These are phyloP conservation scores for Fusarium nematophilum DNA, from an alignment of 2,329 filamentous ascomycete species.

Conservation along the genomic window DNA sequence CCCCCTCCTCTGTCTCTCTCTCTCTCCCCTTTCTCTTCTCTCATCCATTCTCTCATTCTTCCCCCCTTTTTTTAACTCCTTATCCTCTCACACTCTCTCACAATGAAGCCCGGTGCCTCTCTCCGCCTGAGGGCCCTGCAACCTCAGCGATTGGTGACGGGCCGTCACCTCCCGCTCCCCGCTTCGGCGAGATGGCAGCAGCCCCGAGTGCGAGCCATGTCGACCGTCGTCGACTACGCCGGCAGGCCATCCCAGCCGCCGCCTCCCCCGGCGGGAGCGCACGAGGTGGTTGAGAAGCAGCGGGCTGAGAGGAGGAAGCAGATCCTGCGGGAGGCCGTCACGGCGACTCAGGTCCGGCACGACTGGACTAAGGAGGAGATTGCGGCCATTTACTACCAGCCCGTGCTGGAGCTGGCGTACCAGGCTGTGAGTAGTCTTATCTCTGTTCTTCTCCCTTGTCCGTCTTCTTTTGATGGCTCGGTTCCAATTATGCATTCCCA, in stretches of 20 bases:
- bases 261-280: constrained; percentile 30
- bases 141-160: constrained; percentile 21
- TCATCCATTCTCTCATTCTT: constrained; percentile 12
- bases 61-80: neutral
- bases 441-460: neutral
- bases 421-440: constrained; percentile 69
- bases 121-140: constrained; percentile 34
- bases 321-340: constrained; percentile 64
- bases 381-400: constrained; percentile 81
- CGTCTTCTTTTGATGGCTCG: neutral
- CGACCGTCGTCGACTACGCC: constrained; percentile 43
- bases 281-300: constrained; percentile 39
- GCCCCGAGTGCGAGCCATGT: constrained; percentile 35
- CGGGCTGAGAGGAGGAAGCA: constrained; percentile 42
- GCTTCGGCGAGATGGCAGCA: constrained; percentile 38
- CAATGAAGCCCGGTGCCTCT: constrained; percentile 34
- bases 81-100: neutral
- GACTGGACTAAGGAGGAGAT: constrained; percentile 88
- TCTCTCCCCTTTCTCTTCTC: constrained; percentile 9
- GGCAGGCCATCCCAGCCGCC: constrained; percentile 37
- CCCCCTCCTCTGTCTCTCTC: constrained; percentile 13
- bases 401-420: constrained; percentile 81
- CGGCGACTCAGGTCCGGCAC: constrained; percentile 71
- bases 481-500: neutral
- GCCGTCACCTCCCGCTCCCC: constrained; percentile 19